These are phyloP conservation scores for barley (Hordeum vulgare) DNA, from an alignment of 176 grass and related monocot genomes.

Conservation along the genomic window MorexV3_pseudomolecules_assembly NC_058522.1:424699137-424699636, in stretches of 20 bases:
- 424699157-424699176: not conserved
- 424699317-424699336: slow-evolving; percentile 10
- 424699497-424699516: slow-evolving; percentile 74
- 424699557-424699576: slow-evolving; percentile 79
- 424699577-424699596: slow-evolving; percentile 49
- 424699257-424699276: not conserved
- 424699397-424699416: slow-evolving; percentile 93
- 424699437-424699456: slow-evolving; percentile 58
- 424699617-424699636: slow-evolving; percentile 37
- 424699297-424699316: slow-evolving; percentile 2
- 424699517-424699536: slow-evolving; percentile 78
- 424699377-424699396: slow-evolving; percentile 74
- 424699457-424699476: slow-evolving; percentile 94
- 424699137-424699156: no score
- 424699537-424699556: slow-evolving; percentile 51
- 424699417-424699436: slow-evolving; percentile 61
- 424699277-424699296: not conserved
- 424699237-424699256: not conserved
- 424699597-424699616: slow-evolving; percentile 64
- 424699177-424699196: not conserved
- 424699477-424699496: slow-evolving; percentile 71
- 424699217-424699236: not conserved
- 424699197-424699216: not conserved
- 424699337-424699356: slow-evolving; percentile 80
- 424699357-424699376: slow-evolving; percentile 71